Evolutionary conservation across 345 rosid genomes (phyloP).

Genomic region (Gynandropsis gynandra): DNA sequence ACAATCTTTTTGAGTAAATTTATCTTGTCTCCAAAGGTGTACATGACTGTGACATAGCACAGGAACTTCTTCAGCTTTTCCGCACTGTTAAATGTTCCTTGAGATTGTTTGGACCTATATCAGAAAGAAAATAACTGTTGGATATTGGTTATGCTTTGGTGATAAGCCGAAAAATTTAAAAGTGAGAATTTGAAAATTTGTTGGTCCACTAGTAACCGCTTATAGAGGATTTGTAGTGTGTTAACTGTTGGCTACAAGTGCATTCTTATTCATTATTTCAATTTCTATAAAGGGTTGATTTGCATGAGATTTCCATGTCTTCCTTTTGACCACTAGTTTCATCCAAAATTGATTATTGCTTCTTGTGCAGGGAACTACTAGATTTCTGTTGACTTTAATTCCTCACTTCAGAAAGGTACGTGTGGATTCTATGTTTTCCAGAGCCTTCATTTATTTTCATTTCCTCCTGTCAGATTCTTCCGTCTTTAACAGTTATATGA

Average conservation of each 20-base stretch:
- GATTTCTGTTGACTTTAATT: constrained; percentile 69
- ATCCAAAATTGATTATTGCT: not conserved
- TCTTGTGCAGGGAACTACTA: constrained; percentile 55
- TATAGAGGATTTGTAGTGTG: not conserved
- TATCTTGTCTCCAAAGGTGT: not conserved
- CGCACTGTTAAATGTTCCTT: not conserved
- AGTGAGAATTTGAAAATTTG: not conserved
- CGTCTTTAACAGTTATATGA: not conserved
- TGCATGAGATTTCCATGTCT: constrained; percentile 6
- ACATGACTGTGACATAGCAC: not conserved
- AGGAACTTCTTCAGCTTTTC: constrained; percentile 4
- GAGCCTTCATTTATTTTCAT: not conserved
- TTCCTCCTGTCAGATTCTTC: not conserved
- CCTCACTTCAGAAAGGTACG: constrained; percentile 85
- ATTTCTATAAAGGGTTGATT: not conserved
- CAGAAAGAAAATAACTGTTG: not conserved
- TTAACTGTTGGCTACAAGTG: not conserved
- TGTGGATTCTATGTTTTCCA: not conserved
- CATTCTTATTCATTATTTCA: not conserved
- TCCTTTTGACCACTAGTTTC: not conserved
- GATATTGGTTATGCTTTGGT: not conserved
- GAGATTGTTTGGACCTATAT: constrained; percentile 1
- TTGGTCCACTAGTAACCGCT: not conserved
- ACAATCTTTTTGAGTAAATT: not conserved
- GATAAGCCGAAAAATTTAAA: not conserved